Evolutionary conservation across 2,329 filamentous ascomycete species (phyloP).

Genomic region (Stagonosporopsis rhizophila): DNA sequence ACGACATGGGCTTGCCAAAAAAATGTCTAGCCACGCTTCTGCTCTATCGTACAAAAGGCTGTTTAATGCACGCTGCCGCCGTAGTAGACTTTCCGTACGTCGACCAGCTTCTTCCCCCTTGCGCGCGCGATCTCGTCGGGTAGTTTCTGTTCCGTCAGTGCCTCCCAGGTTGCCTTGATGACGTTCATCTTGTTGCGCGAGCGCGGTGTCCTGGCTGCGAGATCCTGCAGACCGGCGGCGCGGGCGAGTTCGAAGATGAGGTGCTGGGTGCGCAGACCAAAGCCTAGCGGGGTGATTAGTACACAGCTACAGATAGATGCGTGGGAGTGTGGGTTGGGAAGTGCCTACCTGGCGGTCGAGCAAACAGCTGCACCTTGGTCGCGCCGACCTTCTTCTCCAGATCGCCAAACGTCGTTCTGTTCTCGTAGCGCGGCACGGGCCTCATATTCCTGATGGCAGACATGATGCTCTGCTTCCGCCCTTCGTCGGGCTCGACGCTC

Average conservation of each 20-base stretch:
- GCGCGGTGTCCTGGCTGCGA: conserved; percentile 81
- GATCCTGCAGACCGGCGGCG: conserved; percentile 83
- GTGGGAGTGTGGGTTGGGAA: background rate
- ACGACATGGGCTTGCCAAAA: background rate
- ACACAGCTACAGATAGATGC: background rate
- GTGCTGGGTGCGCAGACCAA: conserved; percentile 89
- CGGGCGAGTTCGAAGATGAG: conserved; percentile 95
- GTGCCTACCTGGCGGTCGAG: conserved; percentile 82
- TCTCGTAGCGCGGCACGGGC: conserved; percentile 90
- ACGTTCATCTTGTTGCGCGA: conserved; percentile 98
- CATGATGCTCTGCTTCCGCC: conserved; percentile 74
- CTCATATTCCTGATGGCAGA: conserved; percentile 90
- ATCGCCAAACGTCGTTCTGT: conserved; percentile 88
- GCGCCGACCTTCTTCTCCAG: conserved; percentile 85
- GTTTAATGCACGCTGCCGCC: conserved; percentile 64
- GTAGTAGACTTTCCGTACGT: conserved; percentile 97
- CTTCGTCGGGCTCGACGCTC: conserved; percentile 74
- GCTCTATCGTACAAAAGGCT: background rate
- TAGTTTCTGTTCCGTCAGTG: conserved; percentile 80
- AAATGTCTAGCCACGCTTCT: background rate
- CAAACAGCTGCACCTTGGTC: conserved; percentile 80
- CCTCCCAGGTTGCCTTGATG: conserved; percentile 87
- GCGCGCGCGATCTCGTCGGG: conserved; percentile 90
- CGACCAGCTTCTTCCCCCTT: conserved; percentile 92
- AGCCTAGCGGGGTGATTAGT: conserved; percentile 65